These are phyloP conservation scores for Acacia pycnantha DNA, from an alignment of 331 rosid species.

Conservation along the genomic window DNA sequence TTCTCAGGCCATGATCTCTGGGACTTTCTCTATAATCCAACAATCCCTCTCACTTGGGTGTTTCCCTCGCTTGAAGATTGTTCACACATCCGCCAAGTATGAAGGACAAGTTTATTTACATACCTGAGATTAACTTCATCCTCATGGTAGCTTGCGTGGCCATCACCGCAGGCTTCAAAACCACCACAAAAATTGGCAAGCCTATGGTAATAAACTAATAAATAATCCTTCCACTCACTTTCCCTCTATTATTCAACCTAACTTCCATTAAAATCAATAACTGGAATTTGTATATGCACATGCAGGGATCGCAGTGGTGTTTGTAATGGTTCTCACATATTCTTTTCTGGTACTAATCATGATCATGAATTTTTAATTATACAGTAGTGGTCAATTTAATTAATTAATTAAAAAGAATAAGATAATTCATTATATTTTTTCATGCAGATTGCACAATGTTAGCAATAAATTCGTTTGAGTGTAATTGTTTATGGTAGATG, in stretches of 20 bases:
- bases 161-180: slow-evolving; percentile 56
- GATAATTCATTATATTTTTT: no score
- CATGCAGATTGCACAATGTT: no score
- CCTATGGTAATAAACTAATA: slow-evolving; percentile 48
- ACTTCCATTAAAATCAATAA: neutral
- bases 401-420: no score
- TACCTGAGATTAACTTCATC: slow-evolving; percentile 62
- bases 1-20: slow-evolving; percentile 81
- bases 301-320: slow-evolving; percentile 77
- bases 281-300: neutral
- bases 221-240: neutral
- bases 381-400: no score
- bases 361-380: no score
- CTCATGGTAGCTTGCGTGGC: slow-evolving; percentile 76
- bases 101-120: slow-evolving; percentile 86
- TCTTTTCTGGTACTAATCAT: slow-evolving; percentile 57
- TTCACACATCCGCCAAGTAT: slow-evolving; percentile 69
- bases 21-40: slow-evolving; percentile 70
- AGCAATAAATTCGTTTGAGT: no score
- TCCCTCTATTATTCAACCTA: neutral
- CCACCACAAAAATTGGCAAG: slow-evolving; percentile 62
- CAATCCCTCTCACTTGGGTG: slow-evolving; percentile 71
- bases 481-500: no score
- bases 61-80: slow-evolving; percentile 72
- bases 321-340: slow-evolving; percentile 73